Evolutionary conservation across 2,329 filamentous ascomycete species (phyloP).

Genomic region (Ceratocystis alfenasii): DNA sequence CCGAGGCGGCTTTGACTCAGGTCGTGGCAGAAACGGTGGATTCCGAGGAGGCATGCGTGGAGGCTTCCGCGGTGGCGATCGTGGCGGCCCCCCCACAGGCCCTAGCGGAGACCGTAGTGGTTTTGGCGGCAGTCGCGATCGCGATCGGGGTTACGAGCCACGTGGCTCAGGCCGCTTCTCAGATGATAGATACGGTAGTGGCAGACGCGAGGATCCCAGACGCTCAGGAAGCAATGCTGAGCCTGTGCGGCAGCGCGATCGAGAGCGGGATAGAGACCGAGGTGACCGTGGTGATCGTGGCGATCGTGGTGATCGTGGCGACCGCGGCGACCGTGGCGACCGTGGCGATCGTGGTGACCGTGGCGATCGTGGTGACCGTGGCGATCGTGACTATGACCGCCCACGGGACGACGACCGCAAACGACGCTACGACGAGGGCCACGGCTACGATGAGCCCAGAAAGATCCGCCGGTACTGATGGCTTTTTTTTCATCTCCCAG

Average conservation of each 20-base stretch:
- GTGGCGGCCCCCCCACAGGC: constrained; percentile 40
- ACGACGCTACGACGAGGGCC: constrained; percentile 65
- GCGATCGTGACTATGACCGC: constrained; percentile 38
- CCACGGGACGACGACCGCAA: constrained; percentile 47
- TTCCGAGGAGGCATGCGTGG: constrained; percentile 34
- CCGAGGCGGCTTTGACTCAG: constrained; percentile 36
- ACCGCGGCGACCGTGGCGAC: constrained; percentile 24
- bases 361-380: constrained; percentile 26
- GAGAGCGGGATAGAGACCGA: constrained; percentile 27
- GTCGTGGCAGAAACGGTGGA: constrained; percentile 43
- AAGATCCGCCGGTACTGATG: constrained; percentile 51
- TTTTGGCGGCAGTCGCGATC: constrained; percentile 36
- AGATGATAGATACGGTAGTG: constrained; percentile 44
- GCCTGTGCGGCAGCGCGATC: constrained; percentile 49
- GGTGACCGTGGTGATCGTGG: background rate
- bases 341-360: constrained; percentile 30
- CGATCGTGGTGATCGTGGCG: constrained; percentile 36
- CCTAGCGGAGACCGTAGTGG: constrained; percentile 41
- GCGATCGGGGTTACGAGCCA: constrained; percentile 41
- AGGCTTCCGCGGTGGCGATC: constrained; percentile 40
- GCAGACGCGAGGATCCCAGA: constrained; percentile 28
- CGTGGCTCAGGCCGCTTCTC: constrained; percentile 45
- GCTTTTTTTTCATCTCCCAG: background rate
- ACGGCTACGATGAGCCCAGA: constrained; percentile 64
- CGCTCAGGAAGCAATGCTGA: constrained; percentile 71